Base-by-base conservation (phyloP, 2,329 filamentous ascomycete genomes). In the Drechslerella dactyloides region DNA sequence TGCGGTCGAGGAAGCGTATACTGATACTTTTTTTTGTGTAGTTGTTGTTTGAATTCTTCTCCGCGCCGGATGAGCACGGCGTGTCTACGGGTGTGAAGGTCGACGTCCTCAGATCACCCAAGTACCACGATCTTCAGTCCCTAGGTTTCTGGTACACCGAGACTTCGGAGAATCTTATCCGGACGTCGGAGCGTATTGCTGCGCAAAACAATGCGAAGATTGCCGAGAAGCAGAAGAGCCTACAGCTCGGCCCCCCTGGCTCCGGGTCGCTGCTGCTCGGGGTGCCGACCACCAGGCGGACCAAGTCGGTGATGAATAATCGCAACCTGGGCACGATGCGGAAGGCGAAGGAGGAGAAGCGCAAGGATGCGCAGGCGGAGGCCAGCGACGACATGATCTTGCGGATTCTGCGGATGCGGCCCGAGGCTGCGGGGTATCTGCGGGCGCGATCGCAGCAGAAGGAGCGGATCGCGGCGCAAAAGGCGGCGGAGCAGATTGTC, bases 131-230 rank as follows among this genome's bases (percentile, higher is more conserved):
- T 80, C 86, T 99, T 60, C 91, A 94, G 75, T 93, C 91, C 73
- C 85, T 99, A 74, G 96, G 96, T 82, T 99, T 97, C 84, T 99
- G 97, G 84, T 99, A 99, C 82, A 96, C 94, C 78, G 93, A 97
- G 77, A 86, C 89, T 33, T 96, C 92, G 0, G 90, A 96, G 73
- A 93, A 90, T 76, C 85, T 99, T 11, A 91, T 97, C 76, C 89
- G 93, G 56, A 96, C 91, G n/a, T 96, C 91, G 1, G 94, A 99
- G 80, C 87, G 91, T 63, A 99, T 99, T 90, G 93, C 93, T 2
- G 89, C 90, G 1, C 91, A 92, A 44, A 96, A 90, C 2, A 89
- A 89, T 8, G 86, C 90, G 70, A 86, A 89, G 30, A 84, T 85
- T 15, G 89, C 96, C 77, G 88, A 93, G 77, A 84, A 85, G 54